Evolutionary conservation across 768 basidiomycete species (phyloP).

Genomic region (Cystoderma amianthinum): DNA sequence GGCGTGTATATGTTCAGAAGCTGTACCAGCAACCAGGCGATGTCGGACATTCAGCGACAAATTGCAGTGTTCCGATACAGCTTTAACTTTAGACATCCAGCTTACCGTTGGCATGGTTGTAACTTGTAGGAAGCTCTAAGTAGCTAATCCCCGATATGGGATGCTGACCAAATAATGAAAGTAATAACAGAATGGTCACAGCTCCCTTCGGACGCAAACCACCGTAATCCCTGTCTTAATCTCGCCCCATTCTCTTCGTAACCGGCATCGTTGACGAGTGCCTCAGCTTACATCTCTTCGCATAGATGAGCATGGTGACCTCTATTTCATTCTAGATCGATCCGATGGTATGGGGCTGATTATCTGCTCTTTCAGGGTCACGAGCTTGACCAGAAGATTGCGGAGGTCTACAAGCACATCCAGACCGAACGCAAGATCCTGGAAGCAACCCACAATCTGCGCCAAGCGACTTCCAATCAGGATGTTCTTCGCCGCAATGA

Average conservation of each 20-base stretch:
- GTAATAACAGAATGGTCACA: conserved; percentile 15
- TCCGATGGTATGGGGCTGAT: conserved; percentile 1
- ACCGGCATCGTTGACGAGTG: conserved; percentile 3
- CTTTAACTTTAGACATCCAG: conserved; percentile 29
- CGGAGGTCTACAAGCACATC: conserved; percentile 85
- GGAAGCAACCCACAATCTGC: conserved; percentile 73
- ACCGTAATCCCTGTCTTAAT: neutral
- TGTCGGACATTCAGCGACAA: conserved; percentile 43
- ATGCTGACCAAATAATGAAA: conserved; percentile 10
- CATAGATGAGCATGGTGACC: conserved; percentile 10
- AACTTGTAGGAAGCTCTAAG: neutral
- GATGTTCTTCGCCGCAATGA: conserved; percentile 81
- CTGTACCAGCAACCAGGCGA: conserved; percentile 24
- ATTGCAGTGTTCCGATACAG: conserved; percentile 32
- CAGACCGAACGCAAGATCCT: conserved; percentile 90
- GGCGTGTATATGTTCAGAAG: conserved; percentile 17
- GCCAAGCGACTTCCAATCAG: conserved; percentile 78
- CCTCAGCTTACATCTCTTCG: neutral
- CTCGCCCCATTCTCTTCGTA: neutral
- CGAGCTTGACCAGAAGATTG: conserved; percentile 90
- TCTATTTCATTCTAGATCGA: conserved; percentile 6
- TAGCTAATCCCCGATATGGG: neutral
- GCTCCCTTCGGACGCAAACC: conserved; percentile 6
- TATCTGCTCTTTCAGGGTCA: conserved; percentile 26
- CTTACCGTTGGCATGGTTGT: conserved; percentile 8